phyloP scores from a whole-genome alignment of 1,284 basidiomycete species.

The Pseudozyma tsukubaensis region DNA sequence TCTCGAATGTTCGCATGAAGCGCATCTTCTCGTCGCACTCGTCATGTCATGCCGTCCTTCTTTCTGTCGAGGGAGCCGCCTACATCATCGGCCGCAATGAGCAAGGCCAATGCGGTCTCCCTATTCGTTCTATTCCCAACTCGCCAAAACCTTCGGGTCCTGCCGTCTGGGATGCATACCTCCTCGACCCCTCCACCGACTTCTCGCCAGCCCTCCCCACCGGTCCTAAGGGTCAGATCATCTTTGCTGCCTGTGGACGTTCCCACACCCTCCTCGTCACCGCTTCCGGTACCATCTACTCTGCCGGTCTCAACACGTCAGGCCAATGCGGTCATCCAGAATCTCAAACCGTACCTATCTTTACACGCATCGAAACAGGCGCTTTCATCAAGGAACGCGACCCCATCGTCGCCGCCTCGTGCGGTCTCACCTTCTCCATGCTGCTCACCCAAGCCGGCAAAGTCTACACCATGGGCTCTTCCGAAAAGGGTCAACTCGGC shows the following conservation, averaged over 20 bases:
- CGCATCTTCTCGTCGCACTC: constrained; percentile 57
- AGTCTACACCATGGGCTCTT: constrained; percentile 87
- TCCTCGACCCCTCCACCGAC: constrained; percentile 47
- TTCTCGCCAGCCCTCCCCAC: constrained; percentile 72
- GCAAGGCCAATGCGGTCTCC: constrained; percentile 67
- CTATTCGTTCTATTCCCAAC: constrained; percentile 33
- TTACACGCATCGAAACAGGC: constrained; percentile 75
- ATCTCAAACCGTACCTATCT: constrained; percentile 78
- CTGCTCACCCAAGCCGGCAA: constrained; percentile 83
- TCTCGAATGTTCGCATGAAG: constrained; percentile 76
- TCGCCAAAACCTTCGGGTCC: constrained; percentile 71
- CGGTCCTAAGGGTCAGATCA: constrained; percentile 76
- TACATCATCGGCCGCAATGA: constrained; percentile 87
- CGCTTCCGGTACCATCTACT: constrained; percentile 83
- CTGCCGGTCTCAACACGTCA: constrained; percentile 82
- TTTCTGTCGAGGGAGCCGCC: constrained; percentile 76
- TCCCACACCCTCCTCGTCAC: constrained; percentile 85
- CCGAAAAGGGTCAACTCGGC: constrained; percentile 91
- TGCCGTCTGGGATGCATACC: constrained; percentile 76
- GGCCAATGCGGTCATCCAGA: constrained; percentile 84
- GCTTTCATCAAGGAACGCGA: constrained; percentile 73
- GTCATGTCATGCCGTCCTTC: constrained; percentile 51
- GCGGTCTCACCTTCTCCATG: constrained; percentile 84
- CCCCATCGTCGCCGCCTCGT: constrained; percentile 78
- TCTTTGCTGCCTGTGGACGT: constrained; percentile 83